These are phyloP conservation scores for Phytopythium montanum DNA, from an alignment of 352 stramenopile species.

Conservation along the genomic window DNA sequence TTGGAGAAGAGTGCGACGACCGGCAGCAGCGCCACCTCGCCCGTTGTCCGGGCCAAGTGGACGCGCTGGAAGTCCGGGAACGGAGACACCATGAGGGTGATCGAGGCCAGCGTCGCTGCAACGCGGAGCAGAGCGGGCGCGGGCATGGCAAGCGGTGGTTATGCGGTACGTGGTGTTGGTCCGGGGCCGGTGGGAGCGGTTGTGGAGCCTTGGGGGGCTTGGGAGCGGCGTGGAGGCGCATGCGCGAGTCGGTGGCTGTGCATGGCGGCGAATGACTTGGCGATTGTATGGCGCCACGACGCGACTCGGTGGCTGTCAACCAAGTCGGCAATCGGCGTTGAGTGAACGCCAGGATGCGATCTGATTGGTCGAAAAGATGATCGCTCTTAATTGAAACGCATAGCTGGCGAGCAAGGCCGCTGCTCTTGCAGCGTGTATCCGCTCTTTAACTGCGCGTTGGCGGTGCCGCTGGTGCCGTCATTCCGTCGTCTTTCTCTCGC, in stretches of 20 bases:
- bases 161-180: background rate
- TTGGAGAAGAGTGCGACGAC: slow-evolving; percentile 31
- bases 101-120: slow-evolving; percentile 18
- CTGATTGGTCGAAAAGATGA: background rate
- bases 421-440: too few relatives aligned
- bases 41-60: slow-evolving; percentile 11
- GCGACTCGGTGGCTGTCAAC: background rate
- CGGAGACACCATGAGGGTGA: slow-evolving; percentile 23
- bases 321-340: background rate
- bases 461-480: background rate
- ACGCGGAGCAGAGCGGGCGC: slow-evolving; percentile 15
- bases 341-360: background rate
- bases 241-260: background rate
- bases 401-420: too few relatives aligned
- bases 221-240: background rate
- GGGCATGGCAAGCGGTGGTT: background rate
- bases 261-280: background rate
- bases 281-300: background rate
- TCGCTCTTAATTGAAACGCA: too few relatives aligned
- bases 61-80: slow-evolving; percentile 23
- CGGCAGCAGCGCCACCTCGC: slow-evolving; percentile 19
- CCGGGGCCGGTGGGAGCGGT: background rate
- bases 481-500: background rate
- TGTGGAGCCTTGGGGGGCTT: background rate
- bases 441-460: background rate